A percentile compares a stretch with the other conserved stretches of the same genome.
phyloP scores from a whole-genome alignment of 805 yeast genomes.

The Priceomyces carsonii region DNA sequence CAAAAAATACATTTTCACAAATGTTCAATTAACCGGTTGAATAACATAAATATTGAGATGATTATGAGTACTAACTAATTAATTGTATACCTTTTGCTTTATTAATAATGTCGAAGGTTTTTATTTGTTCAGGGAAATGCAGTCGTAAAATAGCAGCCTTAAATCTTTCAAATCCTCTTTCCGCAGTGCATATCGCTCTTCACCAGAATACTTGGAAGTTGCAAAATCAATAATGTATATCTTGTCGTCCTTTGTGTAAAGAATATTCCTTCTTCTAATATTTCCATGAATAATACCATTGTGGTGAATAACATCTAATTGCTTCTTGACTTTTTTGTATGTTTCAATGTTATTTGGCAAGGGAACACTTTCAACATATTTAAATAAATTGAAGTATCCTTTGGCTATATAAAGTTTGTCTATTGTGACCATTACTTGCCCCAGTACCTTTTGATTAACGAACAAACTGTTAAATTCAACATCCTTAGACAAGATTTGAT shows the following conservation, averaged over 20 bases:
- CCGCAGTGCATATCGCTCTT: not conserved
- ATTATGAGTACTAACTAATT: too few relatives aligned
- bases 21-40: too few relatives aligned
- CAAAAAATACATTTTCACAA: too few relatives aligned
- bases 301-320: conserved; percentile 7
- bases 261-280: conserved; percentile 4
- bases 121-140: too few relatives aligned
- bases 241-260: conserved; percentile 5
- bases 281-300: conserved; percentile 8
- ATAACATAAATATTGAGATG: too few relatives aligned
- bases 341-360: not conserved
- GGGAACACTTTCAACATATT: not conserved
- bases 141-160: too few relatives aligned
- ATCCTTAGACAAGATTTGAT: not conserved
- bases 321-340: conserved; percentile 2
- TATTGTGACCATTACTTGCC: not conserved
- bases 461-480: conserved; percentile 2
- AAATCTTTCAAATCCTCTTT: too few relatives aligned
- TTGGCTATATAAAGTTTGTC: not conserved
- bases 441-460: not conserved
- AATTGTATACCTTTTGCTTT: too few relatives aligned
- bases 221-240: conserved; percentile 7
- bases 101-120: too few relatives aligned
- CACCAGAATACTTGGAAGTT: not conserved
- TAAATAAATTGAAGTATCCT: conserved; percentile 1